Evolutionary conservation across 768 basidiomycete genomes (phyloP).

Genomic region (Suillus ampliporus): DNA sequence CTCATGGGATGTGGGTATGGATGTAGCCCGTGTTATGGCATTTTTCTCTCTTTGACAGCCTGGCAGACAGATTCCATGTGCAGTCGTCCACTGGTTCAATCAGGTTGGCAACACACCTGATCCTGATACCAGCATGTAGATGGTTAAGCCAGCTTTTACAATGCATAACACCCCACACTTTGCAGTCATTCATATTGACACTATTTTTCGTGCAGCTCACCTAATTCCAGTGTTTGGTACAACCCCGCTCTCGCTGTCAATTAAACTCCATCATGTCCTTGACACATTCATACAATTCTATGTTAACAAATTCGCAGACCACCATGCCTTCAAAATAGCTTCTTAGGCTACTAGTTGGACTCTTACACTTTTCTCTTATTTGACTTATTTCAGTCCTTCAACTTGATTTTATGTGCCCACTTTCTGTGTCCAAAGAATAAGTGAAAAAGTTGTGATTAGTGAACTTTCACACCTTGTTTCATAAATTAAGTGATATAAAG

Average conservation of each 20-base stretch:
- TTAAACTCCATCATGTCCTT: no score
- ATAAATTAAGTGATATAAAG: no score
- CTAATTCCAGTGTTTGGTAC: constrained; percentile 25
- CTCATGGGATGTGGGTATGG: constrained; percentile 29
- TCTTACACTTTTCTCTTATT: no score
- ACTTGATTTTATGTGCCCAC: no score
- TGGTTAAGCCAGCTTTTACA: constrained; percentile 22
- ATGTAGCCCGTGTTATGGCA: constrained; percentile 24
- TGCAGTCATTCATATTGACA: constrained; percentile 22
- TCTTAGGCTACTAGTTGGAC: no score
- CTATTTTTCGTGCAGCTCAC: constrained; percentile 24
- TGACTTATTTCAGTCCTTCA: no score
- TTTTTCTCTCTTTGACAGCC: constrained; percentile 28
- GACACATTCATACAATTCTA: no score
- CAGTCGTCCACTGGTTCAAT: constrained; percentile 35
- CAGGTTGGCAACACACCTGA: constrained; percentile 20
- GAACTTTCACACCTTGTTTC: no score
- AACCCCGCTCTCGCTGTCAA: constrained; percentile 6
- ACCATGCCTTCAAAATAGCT: no score
- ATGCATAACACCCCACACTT: constrained; percentile 16
- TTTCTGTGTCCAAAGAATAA: no score
- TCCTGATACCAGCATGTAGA: constrained; percentile 32
- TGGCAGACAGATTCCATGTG: constrained; percentile 27
- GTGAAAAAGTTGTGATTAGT: no score
- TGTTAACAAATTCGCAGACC: no score